Base-by-base conservation (phyloP, 768 basidiomycete species). In the Ramaria sp. region DNA sequence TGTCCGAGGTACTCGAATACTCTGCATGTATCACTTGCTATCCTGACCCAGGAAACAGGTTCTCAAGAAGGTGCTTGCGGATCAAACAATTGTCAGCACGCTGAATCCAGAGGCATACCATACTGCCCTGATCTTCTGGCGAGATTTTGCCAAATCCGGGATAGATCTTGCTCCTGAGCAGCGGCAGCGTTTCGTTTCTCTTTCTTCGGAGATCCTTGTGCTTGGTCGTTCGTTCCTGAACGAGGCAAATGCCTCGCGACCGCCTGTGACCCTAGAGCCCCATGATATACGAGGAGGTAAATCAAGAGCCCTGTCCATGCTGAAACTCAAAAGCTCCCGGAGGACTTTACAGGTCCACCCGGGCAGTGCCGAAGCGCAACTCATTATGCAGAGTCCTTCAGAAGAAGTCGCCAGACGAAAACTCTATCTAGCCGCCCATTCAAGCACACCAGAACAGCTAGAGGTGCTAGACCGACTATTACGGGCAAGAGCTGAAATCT, bases 111-210 rank as follows among this genome's bases (percentile, higher is more conserved):
- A 91, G 65, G 90, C 86, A n/a, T 72, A 80, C 54, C 82, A 86
- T 61, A 92, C 94, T 6, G 93, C 96, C 30, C 76, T 88, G 22
- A 94, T 94, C 59, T 98, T 98, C 71, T 86, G 91, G 80, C 80
- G 88, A 48, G 96, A 98, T 75, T 99, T 99, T 70, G 91, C 96
- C 67, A 93, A 93, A 69, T 98, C 94, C 13, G 95, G 91, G 9
- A 94, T 98, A 60, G 80, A 94, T 67, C 77, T 99, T 12, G 86
- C 91, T 10, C 80, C 85, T 0, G 75, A 75, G 10, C 77, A 91
- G 63, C 81, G 96, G 41, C 75, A 81, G 37, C 83, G 79, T 59
- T 97, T 96, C 61, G 92, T 99, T 17, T 80, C 86, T 1, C 74
- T 97, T 11, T 96, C 93, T 2, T 90, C 94, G 13, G 85, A 91